A percentile compares a stretch with the other conserved stretches of the same genome.
Evolutionary conservation across 139 green algal genomes (phyloP).

Genomic region (Chlorella vulgaris): DNA sequence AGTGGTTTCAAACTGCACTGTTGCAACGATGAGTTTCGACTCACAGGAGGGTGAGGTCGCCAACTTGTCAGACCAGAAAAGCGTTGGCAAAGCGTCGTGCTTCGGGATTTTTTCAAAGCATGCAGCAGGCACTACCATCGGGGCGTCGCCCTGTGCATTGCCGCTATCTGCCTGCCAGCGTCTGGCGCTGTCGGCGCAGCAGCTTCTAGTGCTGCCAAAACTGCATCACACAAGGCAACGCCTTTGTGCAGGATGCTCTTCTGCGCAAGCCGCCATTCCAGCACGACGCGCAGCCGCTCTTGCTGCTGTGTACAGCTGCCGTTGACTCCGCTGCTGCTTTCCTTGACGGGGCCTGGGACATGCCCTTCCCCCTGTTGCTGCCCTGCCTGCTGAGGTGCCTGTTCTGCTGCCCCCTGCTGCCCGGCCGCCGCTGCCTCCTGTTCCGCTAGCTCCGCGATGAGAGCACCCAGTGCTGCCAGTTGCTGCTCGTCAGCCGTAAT

Average conservation of each 20-base stretch:
- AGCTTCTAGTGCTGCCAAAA: neutral
- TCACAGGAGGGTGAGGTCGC: too few species aligned
- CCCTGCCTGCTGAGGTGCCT: neutral
- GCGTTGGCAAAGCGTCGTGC: neutral
- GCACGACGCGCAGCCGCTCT: constrained; percentile 3
- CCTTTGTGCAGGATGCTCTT: constrained; percentile 12
- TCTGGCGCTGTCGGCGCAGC: neutral
- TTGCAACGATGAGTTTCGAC: too few species aligned
- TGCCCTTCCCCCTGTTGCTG: neutral
- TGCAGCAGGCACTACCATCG: neutral
- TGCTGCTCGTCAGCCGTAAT: constrained; percentile 16
- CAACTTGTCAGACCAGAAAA: too few species aligned
- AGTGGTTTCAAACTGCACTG: too few species aligned
- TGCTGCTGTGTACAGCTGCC: neutral
- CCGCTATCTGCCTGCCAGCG: neutral
- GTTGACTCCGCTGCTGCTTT: neutral
- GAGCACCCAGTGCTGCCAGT: constrained; percentile 5
- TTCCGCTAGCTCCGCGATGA: neutral
- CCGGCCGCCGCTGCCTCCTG: neutral
- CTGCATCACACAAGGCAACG: neutral
- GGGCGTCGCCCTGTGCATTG: neutral
- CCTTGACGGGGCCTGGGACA: too few species aligned
- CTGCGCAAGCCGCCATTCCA: constrained; percentile 26
- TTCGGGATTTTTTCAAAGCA: neutral
- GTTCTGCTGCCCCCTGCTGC: neutral